A percentile compares a stretch with the other conserved stretches of the same genome.
Evolutionary conservation across 2,329 filamentous ascomycete species (phyloP).

Genomic region (Pestalotiopsis sp.): DNA sequence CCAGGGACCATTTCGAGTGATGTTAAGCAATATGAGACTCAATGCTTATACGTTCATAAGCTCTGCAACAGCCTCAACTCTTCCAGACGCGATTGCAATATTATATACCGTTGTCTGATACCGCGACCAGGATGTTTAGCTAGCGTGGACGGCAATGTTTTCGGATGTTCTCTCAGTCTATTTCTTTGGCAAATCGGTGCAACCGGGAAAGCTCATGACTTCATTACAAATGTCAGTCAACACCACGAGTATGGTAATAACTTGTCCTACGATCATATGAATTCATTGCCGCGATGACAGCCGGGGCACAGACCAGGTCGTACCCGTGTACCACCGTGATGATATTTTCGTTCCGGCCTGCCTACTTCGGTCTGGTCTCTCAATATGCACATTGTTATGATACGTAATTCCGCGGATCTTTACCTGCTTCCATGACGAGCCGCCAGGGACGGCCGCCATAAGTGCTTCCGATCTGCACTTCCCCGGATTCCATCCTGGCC

Average conservation of each 20-base stretch:
- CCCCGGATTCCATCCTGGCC: neutral
- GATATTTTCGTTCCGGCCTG: constrained; percentile 4
- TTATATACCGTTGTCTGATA: neutral
- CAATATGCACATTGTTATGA: neutral
- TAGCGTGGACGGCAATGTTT: neutral
- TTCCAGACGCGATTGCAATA: no score
- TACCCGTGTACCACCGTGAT: neutral
- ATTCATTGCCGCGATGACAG: neutral
- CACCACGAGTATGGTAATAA: no score
- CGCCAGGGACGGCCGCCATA: neutral
- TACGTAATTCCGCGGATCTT: neutral
- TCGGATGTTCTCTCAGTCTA: neutral
- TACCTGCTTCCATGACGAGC: neutral
- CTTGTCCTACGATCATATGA: neutral
- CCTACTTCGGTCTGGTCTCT: constrained; percentile 1
- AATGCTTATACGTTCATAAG: no score
- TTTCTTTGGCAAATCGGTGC: neutral
- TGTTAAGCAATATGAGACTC: no score
- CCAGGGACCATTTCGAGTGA: no score
- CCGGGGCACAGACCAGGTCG: neutral
- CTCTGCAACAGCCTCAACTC: no score
- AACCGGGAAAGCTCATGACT: no score
- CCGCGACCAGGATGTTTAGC: neutral
- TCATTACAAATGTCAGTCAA: no score
- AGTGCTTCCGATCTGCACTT: neutral